These are phyloP conservation scores for Penicillium verhagenii DNA, from an alignment of 495 filamentous ascomycete species.

Conservation along the genomic window DNA sequence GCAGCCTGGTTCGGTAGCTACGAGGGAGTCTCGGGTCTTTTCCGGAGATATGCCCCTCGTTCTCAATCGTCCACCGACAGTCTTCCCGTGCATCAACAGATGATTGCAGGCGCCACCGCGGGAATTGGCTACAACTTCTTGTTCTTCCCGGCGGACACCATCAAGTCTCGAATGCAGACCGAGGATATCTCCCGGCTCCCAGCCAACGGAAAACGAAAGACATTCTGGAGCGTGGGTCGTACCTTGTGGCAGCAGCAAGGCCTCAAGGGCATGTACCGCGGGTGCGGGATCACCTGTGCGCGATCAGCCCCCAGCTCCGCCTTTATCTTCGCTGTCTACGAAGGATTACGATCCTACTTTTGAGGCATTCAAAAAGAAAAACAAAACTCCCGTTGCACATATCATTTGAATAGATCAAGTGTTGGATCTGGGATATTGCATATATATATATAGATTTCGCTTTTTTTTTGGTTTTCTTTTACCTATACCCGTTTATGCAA, in stretches of 20 bases:
- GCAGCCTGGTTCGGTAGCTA: constrained; percentile 96
- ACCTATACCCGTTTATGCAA: neutral
- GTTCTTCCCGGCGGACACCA: constrained; percentile 94
- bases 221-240: constrained; percentile 67
- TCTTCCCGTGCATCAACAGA: constrained; percentile 68
- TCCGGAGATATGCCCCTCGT: constrained; percentile 44
- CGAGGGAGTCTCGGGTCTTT: constrained; percentile 71
- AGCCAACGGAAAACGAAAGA: constrained; percentile 40
- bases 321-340: constrained; percentile 93
- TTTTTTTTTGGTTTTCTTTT: constrained; percentile 1
- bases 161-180: constrained; percentile 96
- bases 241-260: constrained; percentile 80
- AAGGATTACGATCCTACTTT: constrained; percentile 71
- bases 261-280: constrained; percentile 80
- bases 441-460: constrained; percentile 1
- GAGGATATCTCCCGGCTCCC: constrained; percentile 56
- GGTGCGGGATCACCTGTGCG: constrained; percentile 89
- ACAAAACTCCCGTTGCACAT: no score
- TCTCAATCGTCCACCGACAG: constrained; percentile 10
- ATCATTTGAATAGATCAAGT: neutral
- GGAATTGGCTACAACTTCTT: constrained; percentile 95
- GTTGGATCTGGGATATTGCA: constrained; percentile 22
- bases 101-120: constrained; percentile 83
- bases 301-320: constrained; percentile 91
- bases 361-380: no score